Conservation (phyloP, 2,329 filamentous ascomycete genomes). For the Nothopassalora personata region DNA sequence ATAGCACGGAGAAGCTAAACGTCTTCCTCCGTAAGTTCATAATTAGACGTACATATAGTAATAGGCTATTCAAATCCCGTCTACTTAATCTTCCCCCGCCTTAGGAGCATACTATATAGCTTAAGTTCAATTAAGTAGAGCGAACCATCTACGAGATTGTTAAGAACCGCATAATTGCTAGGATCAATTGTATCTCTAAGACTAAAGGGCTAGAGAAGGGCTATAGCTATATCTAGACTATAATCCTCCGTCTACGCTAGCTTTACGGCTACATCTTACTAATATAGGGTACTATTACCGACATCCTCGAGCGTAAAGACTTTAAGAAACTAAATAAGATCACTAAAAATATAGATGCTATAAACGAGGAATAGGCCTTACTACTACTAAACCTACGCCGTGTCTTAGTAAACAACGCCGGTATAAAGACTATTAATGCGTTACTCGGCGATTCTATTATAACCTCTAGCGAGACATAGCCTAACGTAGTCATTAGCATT, state of each 20-base stretch:
- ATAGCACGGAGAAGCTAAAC: conserved; percentile 34
- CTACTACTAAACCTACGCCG: conserved; percentile 20
- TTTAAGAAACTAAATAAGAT: conserved; percentile 38
- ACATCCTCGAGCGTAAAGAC: conserved; percentile 42
- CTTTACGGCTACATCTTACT: conserved; percentile 47
- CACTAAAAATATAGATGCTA: conserved; percentile 10
- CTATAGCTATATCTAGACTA: conserved; percentile 40
- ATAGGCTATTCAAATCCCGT: conserved; percentile 49
- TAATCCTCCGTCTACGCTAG: conserved; percentile 50
- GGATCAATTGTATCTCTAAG: conserved; percentile 36
- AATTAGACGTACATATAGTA: conserved; percentile 51
- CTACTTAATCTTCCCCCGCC: conserved; percentile 52
- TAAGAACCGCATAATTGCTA: conserved; percentile 36
- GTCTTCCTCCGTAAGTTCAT: conserved; percentile 44
- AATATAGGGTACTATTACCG: conserved; percentile 42
- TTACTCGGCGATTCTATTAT: conserved; percentile 17
- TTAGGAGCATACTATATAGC: conserved; percentile 36
- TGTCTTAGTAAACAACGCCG: conserved; percentile 11
- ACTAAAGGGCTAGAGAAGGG: conserved; percentile 29
- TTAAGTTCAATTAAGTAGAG: conserved; percentile 51
- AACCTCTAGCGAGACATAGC: conserved; percentile 13
- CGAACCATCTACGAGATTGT: conserved; percentile 51
- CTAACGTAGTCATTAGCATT: conserved; percentile 15
- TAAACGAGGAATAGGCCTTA: conserved; percentile 1
- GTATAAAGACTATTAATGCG: conserved; percentile 14